Evolutionary conservation across 1,284 basidiomycete species (phyloP).

Genomic region (Ustilago sp.): DNA sequence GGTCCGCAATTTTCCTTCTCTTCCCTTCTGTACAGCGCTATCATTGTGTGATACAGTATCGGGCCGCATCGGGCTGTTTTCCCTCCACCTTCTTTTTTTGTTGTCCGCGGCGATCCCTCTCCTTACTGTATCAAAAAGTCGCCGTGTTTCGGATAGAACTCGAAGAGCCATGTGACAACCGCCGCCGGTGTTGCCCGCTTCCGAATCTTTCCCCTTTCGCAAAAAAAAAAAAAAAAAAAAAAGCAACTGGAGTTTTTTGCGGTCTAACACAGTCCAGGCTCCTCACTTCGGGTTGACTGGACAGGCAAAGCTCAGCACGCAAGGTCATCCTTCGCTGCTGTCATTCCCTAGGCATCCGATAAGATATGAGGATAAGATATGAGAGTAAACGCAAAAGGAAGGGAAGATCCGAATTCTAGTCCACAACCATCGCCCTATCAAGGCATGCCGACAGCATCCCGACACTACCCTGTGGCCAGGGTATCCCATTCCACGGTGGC

Average conservation of each 20-base stretch:
- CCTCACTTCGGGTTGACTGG: background rate
- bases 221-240: no score
- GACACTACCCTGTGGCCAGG: constrained; percentile 34
- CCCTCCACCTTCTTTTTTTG: background rate
- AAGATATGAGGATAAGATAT: background rate
- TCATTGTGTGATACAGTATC: background rate
- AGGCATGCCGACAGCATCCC: constrained; percentile 20
- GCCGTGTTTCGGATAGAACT: background rate
- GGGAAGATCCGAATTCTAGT: constrained; percentile 3
- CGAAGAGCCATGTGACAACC: constrained; percentile 2
- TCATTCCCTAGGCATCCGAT: background rate
- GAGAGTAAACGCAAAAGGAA: background rate
- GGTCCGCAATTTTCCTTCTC: constrained; percentile 1
- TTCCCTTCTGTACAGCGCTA: background rate
- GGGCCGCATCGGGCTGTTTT: constrained; percentile 19
- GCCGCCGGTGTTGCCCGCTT: background rate
- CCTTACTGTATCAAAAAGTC: background rate
- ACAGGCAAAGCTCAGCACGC: no score
- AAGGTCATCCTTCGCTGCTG: no score
- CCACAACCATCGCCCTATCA: background rate
- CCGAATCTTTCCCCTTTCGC: background rate
- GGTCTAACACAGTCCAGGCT: background rate
- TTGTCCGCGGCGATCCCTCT: background rate
- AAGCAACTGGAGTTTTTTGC: background rate
- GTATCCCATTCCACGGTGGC: constrained; percentile 12